Evolutionary conservation across 305 asterid genomes (phyloP), one percentile per base, ranked within the genome.

Genomic region (Rubia peregrina): DNA sequence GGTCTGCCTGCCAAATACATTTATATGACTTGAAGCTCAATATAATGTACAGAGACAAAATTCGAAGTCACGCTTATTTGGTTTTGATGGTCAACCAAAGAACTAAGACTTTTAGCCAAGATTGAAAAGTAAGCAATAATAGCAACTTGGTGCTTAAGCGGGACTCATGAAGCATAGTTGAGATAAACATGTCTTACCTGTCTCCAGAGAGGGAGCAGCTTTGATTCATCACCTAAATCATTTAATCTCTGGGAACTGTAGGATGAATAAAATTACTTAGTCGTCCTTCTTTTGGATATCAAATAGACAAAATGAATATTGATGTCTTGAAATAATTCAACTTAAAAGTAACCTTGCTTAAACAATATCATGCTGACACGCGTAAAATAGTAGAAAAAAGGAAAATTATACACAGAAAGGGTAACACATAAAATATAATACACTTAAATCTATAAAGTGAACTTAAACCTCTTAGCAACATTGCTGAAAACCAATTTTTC

Each of bases 151-250:
- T 57, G 49, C 64, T 1, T 30, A 30, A 30, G 33, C 33, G 33
- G 33, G 33, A 30, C 3, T 43, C 24, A 57, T 46, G 41, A 76
- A 33, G 62, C 76, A 67, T 56, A 76, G 16, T 49, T 19, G 30
- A 63, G 11, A 68, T 69, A 14, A 63, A 69, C 55, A 77, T 70
- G 49, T 80, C 91, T 81, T 83, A 92, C 98, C 85, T 92, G 98
- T 89, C 97, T 85, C 98, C 97, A 92, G 53, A 92, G 90, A 70
- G 98, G 97, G 76, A 92, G 96, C 78, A 86, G 71, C 86, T 84
- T 92, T 71, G 97, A 87, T 76, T 92, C 95, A 77, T 90, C 89
- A 44, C 96, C 98, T 81, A 92, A 81, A 70, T 85, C 98, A 73
- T 89, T 81, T 80, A 92, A 80, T 68, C 97, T 84, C 76, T 92